phyloP scores from a whole-genome alignment of 2,329 filamentous ascomycete genomes.

The Talaromyces marneffei region DNA sequence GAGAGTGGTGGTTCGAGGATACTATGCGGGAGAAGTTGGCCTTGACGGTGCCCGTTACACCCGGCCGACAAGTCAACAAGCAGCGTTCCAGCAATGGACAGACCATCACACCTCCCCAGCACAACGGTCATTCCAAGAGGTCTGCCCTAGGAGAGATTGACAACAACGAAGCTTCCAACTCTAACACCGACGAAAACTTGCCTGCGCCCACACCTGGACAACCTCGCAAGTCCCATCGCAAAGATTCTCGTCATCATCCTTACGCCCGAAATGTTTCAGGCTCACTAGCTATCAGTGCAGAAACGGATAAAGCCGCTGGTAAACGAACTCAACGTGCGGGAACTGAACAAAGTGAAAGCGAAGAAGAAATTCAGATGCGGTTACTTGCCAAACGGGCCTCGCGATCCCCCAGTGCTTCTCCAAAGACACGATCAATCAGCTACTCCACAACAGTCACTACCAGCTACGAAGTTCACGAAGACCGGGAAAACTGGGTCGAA shows the following conservation, averaged over 20 bases:
- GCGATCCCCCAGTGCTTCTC: conserved; percentile 60
- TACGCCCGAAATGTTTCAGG: conserved; percentile 57
- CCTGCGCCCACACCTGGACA: conserved; percentile 94
- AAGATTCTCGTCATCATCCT: conserved; percentile 67
- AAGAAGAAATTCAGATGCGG: conserved; percentile 76
- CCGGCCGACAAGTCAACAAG: conserved; percentile 49
- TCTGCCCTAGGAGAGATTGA: conserved; percentile 92
- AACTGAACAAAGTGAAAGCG: conserved; percentile 58
- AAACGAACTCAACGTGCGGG: conserved; percentile 50
- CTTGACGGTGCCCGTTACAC: conserved; percentile 55
- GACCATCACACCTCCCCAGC: conserved; percentile 71
- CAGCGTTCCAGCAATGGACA: conserved; percentile 61
- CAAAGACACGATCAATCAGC: conserved; percentile 63
- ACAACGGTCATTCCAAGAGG: conserved; percentile 67
- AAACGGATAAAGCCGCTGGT: conserved; percentile 36
- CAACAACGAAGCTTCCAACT: conserved; percentile 58
- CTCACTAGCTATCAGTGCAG: conserved; percentile 34
- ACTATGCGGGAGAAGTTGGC: conserved; percentile 75
- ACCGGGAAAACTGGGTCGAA: conserved; percentile 61
- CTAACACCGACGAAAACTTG: conserved; percentile 68
- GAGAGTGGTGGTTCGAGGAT: conserved; percentile 92
- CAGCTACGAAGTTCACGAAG: conserved; percentile 58
- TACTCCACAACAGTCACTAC: conserved; percentile 63
- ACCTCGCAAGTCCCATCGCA: conserved; percentile 78
- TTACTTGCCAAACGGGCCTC: conserved; percentile 62